phyloP scores from a whole-genome alignment of 2,329 filamentous ascomycete genomes.

The Scortechinia acanthostroma region DNA sequence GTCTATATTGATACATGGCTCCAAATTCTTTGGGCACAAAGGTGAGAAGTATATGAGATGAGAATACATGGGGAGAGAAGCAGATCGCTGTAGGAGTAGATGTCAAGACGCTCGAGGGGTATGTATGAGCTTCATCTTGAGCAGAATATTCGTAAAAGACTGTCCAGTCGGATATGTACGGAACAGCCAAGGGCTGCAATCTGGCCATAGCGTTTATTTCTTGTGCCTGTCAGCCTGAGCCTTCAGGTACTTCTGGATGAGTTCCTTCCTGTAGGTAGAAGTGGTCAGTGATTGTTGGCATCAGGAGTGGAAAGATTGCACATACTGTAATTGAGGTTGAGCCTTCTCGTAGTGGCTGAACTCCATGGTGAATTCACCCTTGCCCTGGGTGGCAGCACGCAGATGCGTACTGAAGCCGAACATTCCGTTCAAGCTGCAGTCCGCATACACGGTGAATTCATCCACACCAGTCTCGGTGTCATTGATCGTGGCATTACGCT shows the following conservation, averaged over 20 bases:
- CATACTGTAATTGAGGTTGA: conserved; percentile 80
- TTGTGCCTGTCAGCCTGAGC: conserved; percentile 1
- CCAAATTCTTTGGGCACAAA: too few species aligned
- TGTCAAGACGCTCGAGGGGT: too few species aligned
- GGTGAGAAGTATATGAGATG: too few species aligned
- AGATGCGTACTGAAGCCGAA: conserved; percentile 92
- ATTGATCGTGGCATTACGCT: conserved; percentile 88
- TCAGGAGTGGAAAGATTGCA: conserved; percentile 11
- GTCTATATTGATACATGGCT: too few species aligned
- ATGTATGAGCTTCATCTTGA: too few species aligned
- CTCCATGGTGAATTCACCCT: conserved; percentile 98
- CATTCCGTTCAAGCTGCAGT: conserved; percentile 93
- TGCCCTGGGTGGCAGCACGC: conserved; percentile 89
- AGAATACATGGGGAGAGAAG: too few species aligned
- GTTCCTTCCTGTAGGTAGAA: neutral
- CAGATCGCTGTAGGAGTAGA: too few species aligned
- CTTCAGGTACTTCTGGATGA: neutral
- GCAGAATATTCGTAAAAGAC: too few species aligned
- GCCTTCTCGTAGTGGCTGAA: conserved; percentile 92
- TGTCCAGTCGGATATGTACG: too few species aligned
- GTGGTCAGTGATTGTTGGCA: neutral
- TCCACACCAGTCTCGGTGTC: conserved; percentile 91
- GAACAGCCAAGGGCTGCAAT: too few species aligned
- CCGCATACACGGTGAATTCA: conserved; percentile 85
- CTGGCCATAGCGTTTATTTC: neutral